These are phyloP conservation scores for Haplographium delicatum DNA, from an alignment of 495 filamentous ascomycete species.

Conservation along the genomic window DNA sequence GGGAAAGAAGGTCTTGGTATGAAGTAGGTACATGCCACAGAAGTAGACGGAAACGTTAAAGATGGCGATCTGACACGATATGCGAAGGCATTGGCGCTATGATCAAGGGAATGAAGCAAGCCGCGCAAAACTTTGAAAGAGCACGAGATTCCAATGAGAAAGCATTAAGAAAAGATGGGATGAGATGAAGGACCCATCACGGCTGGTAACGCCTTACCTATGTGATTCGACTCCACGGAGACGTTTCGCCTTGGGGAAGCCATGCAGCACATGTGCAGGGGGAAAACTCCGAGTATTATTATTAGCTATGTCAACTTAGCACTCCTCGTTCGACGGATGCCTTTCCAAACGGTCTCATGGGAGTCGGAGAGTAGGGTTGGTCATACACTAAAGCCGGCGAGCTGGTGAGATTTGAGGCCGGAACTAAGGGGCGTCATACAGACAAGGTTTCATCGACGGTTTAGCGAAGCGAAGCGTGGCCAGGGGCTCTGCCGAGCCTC, in stretches of 20 bases:
- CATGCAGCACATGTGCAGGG: neutral
- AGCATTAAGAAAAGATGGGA: constrained; percentile 19
- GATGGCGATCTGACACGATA: constrained; percentile 18
- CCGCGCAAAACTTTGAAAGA: constrained; percentile 10
- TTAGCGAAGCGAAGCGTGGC: constrained; percentile 17
- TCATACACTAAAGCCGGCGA: constrained; percentile 11
- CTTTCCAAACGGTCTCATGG: constrained; percentile 23
- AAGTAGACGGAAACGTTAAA: constrained; percentile 20
- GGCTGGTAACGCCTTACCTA: neutral
- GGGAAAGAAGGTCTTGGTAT: neutral
- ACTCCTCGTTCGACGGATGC: constrained; percentile 4
- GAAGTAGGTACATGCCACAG: constrained; percentile 5
- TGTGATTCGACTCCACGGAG: neutral
- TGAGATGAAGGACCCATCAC: constrained; percentile 20
- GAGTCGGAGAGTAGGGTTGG: constrained; percentile 15
- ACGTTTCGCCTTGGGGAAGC: constrained; percentile 10
- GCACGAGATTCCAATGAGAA: constrained; percentile 11
- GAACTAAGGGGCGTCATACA: constrained; percentile 7
- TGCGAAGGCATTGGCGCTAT: constrained; percentile 16
- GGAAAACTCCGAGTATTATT: no score
- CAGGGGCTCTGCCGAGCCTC: no score
- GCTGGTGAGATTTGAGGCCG: constrained; percentile 11
- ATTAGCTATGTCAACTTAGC: constrained; percentile 5
- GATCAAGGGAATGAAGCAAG: constrained; percentile 16
- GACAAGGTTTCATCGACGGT: constrained; percentile 19